A percentile compares a stretch with the other conserved stretches of the same genome.
Evolutionary conservation across 2,329 filamentous ascomycete genomes (phyloP).

Genomic region (Aspergillus transmontanensis): DNA sequence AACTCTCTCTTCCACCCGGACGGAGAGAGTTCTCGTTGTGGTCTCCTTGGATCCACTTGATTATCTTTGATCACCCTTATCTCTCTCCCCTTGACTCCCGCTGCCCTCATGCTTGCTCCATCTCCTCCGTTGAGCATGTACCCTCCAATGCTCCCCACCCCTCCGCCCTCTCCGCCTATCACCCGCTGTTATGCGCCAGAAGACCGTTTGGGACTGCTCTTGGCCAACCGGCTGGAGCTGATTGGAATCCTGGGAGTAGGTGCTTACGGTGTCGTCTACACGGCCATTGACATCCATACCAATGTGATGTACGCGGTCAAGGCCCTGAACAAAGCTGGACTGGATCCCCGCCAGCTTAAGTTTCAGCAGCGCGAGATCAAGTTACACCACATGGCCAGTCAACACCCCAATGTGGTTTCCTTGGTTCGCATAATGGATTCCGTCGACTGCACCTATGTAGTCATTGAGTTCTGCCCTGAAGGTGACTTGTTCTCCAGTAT

Average conservation of each 20-base stretch:
- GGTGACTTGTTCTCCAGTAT: conserved; percentile 97
- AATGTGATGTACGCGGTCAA: conserved; percentile 90
- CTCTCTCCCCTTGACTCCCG: neutral
- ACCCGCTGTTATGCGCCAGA: conserved; percentile 68
- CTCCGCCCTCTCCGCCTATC: conserved; percentile 47
- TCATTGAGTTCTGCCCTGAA: conserved; percentile 95
- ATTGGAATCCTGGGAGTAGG: conserved; percentile 86
- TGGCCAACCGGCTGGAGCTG: conserved; percentile 81
- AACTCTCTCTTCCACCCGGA: conserved; percentile 11
- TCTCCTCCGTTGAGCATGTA: conserved; percentile 38
- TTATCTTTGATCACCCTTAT: conserved; percentile 1
- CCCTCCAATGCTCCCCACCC: conserved; percentile 49
- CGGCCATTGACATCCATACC: conserved; percentile 80
- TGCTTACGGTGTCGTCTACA: conserved; percentile 95
- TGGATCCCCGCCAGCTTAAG: conserved; percentile 82
- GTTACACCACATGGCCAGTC: conserved; percentile 84
- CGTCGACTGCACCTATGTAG: conserved; percentile 89
- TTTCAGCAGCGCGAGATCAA: conserved; percentile 94
- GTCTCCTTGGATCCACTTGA: conserved; percentile 4
- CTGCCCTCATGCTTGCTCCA: conserved; percentile 22
- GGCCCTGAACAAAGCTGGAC: conserved; percentile 89
- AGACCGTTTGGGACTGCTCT: conserved; percentile 80
- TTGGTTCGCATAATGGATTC: conserved; percentile 92
- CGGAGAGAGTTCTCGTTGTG: conserved; percentile 1
- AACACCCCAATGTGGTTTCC: conserved; percentile 90